Base-by-base conservation (phyloP, 2,329 filamentous ascomycete species). In the Bipolaris cookei region DNA sequence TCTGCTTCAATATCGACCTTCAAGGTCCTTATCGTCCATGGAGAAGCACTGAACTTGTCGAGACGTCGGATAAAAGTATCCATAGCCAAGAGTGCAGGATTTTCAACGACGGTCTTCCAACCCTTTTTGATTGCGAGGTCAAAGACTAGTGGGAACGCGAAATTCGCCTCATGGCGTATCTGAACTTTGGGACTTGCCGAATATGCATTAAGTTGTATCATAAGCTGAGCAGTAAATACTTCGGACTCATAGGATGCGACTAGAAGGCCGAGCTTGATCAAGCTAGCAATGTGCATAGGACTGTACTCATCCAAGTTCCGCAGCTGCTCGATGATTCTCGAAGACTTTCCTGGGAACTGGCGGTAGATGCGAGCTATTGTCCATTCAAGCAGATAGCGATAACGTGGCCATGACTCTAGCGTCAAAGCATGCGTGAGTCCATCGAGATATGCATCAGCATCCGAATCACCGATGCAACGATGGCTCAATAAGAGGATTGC, bases 101-200 rank as follows among this genome's bases (percentile, higher is more conserved):
- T 81, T 0, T 70, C 66, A 0, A 65, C 70, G 37, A 83, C 72
- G 0, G 43, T 59, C 0, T 49, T 66, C 78, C 78, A 81, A 1
- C 66, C 59, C 32, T 70, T 72, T 4, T 61, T 51, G 18, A 67
- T 64, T 1, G 78, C 78, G 30, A 79, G 69, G 14, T 79, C 74
- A 60, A 78, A 80, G 1, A 83, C 61, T 4, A 75, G 74, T 3
- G 78, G 81, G 52, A 80, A 77, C 10, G 76, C 79, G 76, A 78
- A 82, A 51, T 81, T 82, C 1, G 82, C 81, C 65, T 84, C 82
- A 55, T 84, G 81, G 6, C 82, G 76, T n/a, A 84, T 78, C 30
- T 80, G 78, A 1, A 83, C 78, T 58, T 83, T 84, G 3, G 80
- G 78, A 32, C 80, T 83, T 3, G 80, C 76, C 0, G 77, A 77